Evolutionary conservation across 306 rosid species (phyloP).

Genomic region (Heteromeles arbutifolia): DNA sequence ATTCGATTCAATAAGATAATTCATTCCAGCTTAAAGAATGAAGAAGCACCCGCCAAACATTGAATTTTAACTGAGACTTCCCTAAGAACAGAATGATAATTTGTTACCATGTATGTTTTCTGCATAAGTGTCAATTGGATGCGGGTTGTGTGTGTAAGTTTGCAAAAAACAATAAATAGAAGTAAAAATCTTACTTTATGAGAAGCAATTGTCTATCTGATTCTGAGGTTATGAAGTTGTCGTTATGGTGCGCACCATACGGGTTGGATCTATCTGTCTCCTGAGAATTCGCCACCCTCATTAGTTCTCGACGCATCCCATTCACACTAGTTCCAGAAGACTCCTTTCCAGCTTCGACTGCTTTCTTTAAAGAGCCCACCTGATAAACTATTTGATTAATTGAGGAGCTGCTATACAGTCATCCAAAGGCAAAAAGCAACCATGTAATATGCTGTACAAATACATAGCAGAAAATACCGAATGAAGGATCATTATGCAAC

Average conservation of each 20-base stretch:
- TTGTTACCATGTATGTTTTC: not conserved
- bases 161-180: not conserved
- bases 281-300: slow-evolving; percentile 73
- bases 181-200: slow-evolving; percentile 47
- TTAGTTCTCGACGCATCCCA: slow-evolving; percentile 75
- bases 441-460: not conserved
- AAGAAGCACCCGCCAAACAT: not conserved
- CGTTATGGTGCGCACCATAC: slow-evolving; percentile 46
- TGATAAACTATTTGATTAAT: slow-evolving; percentile 29
- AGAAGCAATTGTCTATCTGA: slow-evolving; percentile 93
- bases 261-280: slow-evolving; percentile 47
- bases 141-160: not conserved
- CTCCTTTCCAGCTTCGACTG: slow-evolving; percentile 55
- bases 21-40: not conserved
- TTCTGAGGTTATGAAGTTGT: slow-evolving; percentile 83
- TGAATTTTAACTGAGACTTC: not conserved
- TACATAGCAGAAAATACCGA: not conserved
- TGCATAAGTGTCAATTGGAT: not conserved
- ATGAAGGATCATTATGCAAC: not conserved
- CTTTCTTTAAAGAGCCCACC: slow-evolving; percentile 63
- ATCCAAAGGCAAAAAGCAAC: not conserved
- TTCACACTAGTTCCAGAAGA: slow-evolving; percentile 31
- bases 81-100: not conserved
- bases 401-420: slow-evolving; percentile 3
- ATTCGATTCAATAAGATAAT: not conserved